Percentiles rank a stretch among this genome's conserved stretches.
These are phyloP conservation scores for Vaccinium darrowii DNA, from an alignment of 148 eudicot species.

Conservation along the genomic window DNA sequence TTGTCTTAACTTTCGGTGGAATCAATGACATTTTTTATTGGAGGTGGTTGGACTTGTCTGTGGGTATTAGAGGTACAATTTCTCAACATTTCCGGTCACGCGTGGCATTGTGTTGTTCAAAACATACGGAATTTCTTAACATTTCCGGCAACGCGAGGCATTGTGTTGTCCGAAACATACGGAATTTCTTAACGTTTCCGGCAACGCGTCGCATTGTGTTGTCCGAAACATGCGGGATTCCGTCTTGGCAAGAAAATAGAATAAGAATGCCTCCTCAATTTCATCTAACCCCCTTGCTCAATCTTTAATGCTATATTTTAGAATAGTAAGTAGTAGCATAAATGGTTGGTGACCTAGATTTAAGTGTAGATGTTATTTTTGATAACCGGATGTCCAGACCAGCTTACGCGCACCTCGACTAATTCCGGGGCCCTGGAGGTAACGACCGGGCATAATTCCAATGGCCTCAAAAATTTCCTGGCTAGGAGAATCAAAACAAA, in stretches of 20 bases:
- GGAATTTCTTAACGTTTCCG: slow-evolving; percentile 49
- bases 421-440: no score
- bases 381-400: neutral
- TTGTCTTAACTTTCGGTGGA: neutral
- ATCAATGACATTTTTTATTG: neutral
- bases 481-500: no score
- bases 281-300: neutral
- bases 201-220: slow-evolving; percentile 45
- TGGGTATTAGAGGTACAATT: neutral
- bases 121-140: neutral
- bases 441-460: no score
- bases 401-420: neutral
- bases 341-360: neutral
- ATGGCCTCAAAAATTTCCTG: no score
- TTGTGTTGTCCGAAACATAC: no score
- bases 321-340: neutral
- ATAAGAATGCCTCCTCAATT: neutral
- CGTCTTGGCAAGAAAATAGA: slow-evolving; percentile 22
- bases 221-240: slow-evolving; percentile 50
- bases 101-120: no score
- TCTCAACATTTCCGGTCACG: no score
- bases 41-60: neutral
- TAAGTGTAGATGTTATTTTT: no score
- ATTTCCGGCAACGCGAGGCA: no score
- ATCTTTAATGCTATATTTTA: neutral